Conservation (phyloP, 2,329 filamentous ascomycete genomes). For the Colletotrichum sp. region DNA sequence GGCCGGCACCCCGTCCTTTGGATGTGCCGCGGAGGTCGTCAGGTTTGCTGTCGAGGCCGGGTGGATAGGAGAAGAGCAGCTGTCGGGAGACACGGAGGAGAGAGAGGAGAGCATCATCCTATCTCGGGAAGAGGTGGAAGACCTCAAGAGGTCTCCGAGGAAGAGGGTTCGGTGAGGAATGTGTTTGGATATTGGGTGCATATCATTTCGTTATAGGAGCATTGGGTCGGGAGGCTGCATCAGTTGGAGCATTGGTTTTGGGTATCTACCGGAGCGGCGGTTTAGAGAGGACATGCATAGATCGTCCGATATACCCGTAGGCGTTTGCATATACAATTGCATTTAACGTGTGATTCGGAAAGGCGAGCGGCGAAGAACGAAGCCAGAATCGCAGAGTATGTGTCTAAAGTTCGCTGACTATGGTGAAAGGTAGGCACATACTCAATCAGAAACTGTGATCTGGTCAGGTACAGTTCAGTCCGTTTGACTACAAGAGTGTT, state of each 20-base stretch:
- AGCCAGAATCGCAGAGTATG: no score
- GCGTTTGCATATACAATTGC: not conserved
- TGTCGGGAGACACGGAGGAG: conserved; percentile 41
- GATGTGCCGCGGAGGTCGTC: conserved; percentile 60
- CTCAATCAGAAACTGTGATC: no score
- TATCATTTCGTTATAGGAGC: not conserved
- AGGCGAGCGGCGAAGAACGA: no score
- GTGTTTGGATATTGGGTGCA: not conserved
- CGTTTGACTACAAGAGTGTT: no score
- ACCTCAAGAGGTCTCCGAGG: conserved; percentile 5
- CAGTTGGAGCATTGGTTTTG: not conserved
- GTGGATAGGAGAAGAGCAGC: conserved; percentile 60
- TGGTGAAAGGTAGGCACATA: no score
- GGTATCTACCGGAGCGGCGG: not conserved
- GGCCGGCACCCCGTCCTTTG: conserved; percentile 53
- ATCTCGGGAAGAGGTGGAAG: conserved; percentile 29
- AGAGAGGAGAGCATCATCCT: conserved; percentile 47
- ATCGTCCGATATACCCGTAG: not conserved
- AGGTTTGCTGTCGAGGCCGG: conserved; percentile 62
- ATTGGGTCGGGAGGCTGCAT: not conserved
- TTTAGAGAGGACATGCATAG: not conserved
- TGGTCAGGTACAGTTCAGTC: no score
- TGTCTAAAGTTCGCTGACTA: no score
- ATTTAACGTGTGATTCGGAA: not conserved
- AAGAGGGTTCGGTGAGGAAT: not conserved